Conservation (phyloP, 2,329 filamentous ascomycete genomes). For the Ramularia endophylla region DNA sequence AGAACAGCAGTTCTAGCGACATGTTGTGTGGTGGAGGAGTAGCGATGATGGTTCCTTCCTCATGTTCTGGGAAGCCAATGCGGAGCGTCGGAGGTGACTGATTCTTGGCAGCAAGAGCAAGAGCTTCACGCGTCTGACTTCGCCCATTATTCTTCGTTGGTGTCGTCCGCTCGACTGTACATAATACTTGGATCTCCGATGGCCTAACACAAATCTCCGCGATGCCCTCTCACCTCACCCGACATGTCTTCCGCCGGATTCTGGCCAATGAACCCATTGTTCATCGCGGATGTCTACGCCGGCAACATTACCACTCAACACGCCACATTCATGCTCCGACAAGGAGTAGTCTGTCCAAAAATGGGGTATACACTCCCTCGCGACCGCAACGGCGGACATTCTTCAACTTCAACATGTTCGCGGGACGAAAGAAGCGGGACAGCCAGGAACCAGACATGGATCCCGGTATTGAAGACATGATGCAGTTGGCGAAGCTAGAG, state of each 20-base stretch:
- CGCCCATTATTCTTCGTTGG: no score
- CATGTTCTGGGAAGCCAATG: background rate
- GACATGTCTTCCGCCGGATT: slow-evolving; percentile 54
- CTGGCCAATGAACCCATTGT: slow-evolving; percentile 46
- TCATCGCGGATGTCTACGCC: slow-evolving; percentile 41
- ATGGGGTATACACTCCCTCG: no score
- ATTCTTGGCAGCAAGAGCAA: no score
- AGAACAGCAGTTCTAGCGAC: slow-evolving; percentile 26
- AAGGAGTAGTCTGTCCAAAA: background rate
- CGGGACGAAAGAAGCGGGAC: slow-evolving; percentile 51
- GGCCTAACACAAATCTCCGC: background rate
- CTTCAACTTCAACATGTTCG: slow-evolving; percentile 52
- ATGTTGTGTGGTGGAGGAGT: slow-evolving; percentile 14
- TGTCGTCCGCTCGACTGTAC: no score
- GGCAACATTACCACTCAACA: slow-evolving; percentile 22
- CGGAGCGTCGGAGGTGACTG: slow-evolving; percentile 1
- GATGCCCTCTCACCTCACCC: slow-evolving; percentile 57
- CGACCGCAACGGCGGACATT: slow-evolving; percentile 47
- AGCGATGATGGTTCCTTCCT: background rate
- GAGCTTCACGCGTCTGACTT: no score
- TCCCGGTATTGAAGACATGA: slow-evolving; percentile 66
- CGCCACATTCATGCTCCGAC: background rate
- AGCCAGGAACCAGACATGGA: slow-evolving; percentile 59
- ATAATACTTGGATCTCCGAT: background rate
- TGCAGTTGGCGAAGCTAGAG: slow-evolving; percentile 59